Evolutionary conservation across 2,329 filamentous ascomycete genomes (phyloP), one percentile per base, ranked within the genome.

Genomic region (Neofusicoccum laricinum): DNA sequence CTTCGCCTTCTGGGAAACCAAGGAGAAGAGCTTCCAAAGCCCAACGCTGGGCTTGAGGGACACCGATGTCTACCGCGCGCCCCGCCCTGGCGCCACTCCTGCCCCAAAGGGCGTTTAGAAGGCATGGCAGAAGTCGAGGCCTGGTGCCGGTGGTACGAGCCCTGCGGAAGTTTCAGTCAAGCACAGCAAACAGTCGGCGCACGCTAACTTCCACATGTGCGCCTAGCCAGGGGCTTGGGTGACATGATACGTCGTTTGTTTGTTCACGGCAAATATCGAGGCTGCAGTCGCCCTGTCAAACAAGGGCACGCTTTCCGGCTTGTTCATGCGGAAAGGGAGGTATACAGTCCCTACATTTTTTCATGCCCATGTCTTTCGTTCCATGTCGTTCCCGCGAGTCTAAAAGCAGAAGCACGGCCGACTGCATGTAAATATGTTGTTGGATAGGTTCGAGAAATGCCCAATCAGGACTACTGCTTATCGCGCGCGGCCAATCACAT

Each of bases 1-100:
- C 0, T 87, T 89, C 67, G 75, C 76, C 68, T 69, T 79, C 41
- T 79, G 80, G 48, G 79, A 80, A 68, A 73, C 68, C 30, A 84
- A 78, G 75, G 67, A 70, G 38, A 76, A 75, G 53, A 74, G 76
- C 46, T 78, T 78, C 64, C 71, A 77, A 49, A 78, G 76, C 64
- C 70, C 73, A 12, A 66, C 71, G 12, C 53, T 77, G 50, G 75
- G 76, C 2, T 66, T 70, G 67, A 69, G 75, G 61, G 76, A 78
- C 65, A 76, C 75, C 2, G 61, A 75, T 43, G 69, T 79, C 0
- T 80, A 70, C 64, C 71, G 76, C 32, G 66, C 76, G 68, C 64
- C 67, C 58, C 68, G 73, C 55, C 66, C 69, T 21, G n/a, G 21
- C 7, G 14, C 40, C 12, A 7, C 1, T 5, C 38, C 17, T 17